Evolutionary conservation across 1,139 yeast genomes (phyloP).

Genomic region (Wickerhamiella pararugosa): DNA sequence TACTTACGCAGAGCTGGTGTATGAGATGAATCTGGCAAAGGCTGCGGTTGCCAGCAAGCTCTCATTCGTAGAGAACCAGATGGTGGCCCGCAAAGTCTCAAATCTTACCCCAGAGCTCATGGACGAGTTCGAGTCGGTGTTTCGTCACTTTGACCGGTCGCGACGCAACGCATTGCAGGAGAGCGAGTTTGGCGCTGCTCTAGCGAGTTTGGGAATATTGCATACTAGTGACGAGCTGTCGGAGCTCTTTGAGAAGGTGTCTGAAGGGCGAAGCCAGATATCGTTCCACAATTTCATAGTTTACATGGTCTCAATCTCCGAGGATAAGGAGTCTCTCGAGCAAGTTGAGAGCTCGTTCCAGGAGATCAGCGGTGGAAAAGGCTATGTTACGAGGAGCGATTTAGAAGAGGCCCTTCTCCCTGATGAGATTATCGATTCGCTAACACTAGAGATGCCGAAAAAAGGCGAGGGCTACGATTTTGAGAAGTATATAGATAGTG

Average conservation of each 20-base stretch:
- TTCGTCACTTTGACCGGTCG: slow-evolving; percentile 28
- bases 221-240: slow-evolving; percentile 23
- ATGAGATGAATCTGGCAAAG: slow-evolving; percentile 27
- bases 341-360: slow-evolving; percentile 28
- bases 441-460: slow-evolving; percentile 22
- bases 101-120: slow-evolving; percentile 29
- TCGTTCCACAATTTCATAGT: slow-evolving; percentile 16
- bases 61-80: slow-evolving; percentile 29
- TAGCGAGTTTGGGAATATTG: slow-evolving; percentile 28
- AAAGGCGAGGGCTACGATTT: slow-evolving; percentile 23
- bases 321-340: slow-evolving; percentile 28
- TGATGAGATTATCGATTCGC: slow-evolving; percentile 23
- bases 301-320: slow-evolving; percentile 29
- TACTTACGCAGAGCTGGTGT: slow-evolving; percentile 28
- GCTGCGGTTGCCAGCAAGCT: slow-evolving; percentile 27
- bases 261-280: slow-evolving; percentile 4
- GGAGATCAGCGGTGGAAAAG: slow-evolving; percentile 29
- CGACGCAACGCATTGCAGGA: slow-evolving; percentile 24
- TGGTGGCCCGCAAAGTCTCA: slow-evolving; percentile 26
- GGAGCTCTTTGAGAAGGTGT: slow-evolving; percentile 21
- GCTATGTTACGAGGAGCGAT: slow-evolving; percentile 29
- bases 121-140: slow-evolving; percentile 31
- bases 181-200: slow-evolving; percentile 28
- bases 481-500: slow-evolving; percentile 19
- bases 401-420: slow-evolving; percentile 26